Conservation (phyloP, 2,329 filamentous ascomycete species). For the Fusarium albidum region DNA sequence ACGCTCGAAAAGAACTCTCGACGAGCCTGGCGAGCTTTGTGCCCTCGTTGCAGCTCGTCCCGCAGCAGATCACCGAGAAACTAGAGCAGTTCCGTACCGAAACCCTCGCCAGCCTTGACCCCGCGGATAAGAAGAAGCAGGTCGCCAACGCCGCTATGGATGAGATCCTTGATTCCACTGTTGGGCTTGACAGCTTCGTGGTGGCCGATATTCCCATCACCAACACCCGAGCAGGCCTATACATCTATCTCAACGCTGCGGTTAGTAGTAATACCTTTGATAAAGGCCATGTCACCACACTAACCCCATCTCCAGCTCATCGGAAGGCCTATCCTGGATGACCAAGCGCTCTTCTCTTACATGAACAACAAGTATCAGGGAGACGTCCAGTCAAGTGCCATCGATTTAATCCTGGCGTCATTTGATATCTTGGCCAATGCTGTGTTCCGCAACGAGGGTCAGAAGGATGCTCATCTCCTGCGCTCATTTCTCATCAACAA, state of each 20-base stretch:
- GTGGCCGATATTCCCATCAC: constrained; percentile 72
- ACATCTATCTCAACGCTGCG: constrained; percentile 83
- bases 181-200: constrained; percentile 63
- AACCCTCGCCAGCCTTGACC: constrained; percentile 63
- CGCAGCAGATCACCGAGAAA: constrained; percentile 60
- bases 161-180: constrained; percentile 64
- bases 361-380: constrained; percentile 85
- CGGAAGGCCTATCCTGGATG: constrained; percentile 84
- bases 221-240: constrained; percentile 83
- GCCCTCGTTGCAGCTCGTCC: constrained; percentile 64
- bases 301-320: constrained; percentile 65
- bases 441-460: constrained; percentile 71
- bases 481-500: constrained; percentile 86
- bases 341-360: constrained; percentile 79
- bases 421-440: constrained; percentile 92
- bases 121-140: constrained; percentile 60
- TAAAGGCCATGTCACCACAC: neutral
- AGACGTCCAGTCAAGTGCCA: constrained; percentile 78
- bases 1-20: constrained; percentile 57
- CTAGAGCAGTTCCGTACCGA: constrained; percentile 67
- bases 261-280: constrained; percentile 57
- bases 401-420: constrained; percentile 85
- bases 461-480: constrained; percentile 72
- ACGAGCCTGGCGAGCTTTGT: constrained; percentile 63
- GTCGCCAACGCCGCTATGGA: constrained; percentile 60